Evolutionary conservation across 441 rosid species (phyloP), one percentile per base, ranked within the genome.

Genomic region (Gossypium lobatum): DNA sequence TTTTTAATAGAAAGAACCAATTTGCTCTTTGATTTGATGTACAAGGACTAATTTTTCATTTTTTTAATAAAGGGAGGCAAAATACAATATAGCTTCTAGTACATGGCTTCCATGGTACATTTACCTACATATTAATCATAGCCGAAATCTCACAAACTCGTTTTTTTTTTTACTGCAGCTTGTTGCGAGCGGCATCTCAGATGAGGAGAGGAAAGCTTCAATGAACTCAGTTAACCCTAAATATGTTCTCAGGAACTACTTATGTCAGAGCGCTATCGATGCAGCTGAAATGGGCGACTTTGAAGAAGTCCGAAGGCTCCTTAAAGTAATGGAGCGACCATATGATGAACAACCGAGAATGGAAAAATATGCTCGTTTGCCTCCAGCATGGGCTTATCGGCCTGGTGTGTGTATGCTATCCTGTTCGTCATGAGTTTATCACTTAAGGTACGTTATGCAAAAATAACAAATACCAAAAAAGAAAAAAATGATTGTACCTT

Each of bases 341-440:
- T 90, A 83, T 39, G 95, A 91, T 1, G 98, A 93, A 31, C 99
- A 93, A 81, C 97, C 93, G 0, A 97, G 95, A 72, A 93, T 95
- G 99, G 97, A 95, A 80, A 95, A 92, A 72, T 95, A 93, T 58
- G 97, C 97, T 5, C 88, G 98, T 39, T 82, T 95, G 82, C 99
- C 99, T 23, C 99, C 99, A 1, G 98, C 98, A 0, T 95, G 99
- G 98, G 99, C 99, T n/a, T 93, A 93, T 76, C 80, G 98, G 46
- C 98, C 99, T 8, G 99, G 99, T 3, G 98, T 95, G 68, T 88
- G 97, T 77, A 95, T 93, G 99, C 97, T 93, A 66, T 95, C 98
- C 76, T 93, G 98, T 61, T 95, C 99, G 72, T 95, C 98, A 1
- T 95, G 81, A 93, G 78, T 73, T 75, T 4, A 9, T 52, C 20